These are phyloP conservation scores for Vigna mungo DNA, from an alignment of 306 rosid species.

Conservation along the genomic window DNA sequence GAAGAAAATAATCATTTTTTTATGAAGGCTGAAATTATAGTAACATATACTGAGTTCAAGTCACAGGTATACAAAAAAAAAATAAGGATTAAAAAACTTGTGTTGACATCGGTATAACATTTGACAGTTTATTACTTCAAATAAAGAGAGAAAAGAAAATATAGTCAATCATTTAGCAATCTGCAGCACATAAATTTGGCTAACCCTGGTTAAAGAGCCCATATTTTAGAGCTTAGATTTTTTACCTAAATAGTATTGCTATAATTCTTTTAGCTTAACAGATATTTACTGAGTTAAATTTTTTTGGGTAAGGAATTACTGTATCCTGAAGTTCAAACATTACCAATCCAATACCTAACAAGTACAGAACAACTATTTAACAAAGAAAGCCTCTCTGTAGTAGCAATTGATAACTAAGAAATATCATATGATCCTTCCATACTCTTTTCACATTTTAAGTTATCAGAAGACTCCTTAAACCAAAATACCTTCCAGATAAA, in stretches of 20 bases:
- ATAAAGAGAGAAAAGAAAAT: neutral
- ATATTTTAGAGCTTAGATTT: neutral
- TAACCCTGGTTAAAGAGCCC: neutral
- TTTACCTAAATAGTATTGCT: neutral
- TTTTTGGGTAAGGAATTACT: neutral
- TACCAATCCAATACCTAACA: neutral
- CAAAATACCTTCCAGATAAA: neutral
- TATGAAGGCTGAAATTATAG: neutral
- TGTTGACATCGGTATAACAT: neutral
- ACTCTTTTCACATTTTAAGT: neutral
- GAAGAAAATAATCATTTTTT: neutral
- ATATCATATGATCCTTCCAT: neutral
- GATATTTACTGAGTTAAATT: neutral
- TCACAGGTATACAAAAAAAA: neutral
- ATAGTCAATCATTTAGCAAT: neutral
- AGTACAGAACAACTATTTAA: neutral
- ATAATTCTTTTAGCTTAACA: neutral
- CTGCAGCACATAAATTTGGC: neutral
- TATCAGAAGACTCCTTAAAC: constrained; percentile 2
- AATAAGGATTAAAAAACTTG: neutral
- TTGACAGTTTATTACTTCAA: too few species aligned
- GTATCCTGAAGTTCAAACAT: neutral
- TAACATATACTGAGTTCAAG: neutral
- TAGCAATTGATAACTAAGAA: neutral
- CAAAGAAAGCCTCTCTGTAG: neutral